These are phyloP conservation scores for Colletotrichum sp. DNA, from an alignment of 2,329 filamentous ascomycete genomes.

Conservation along the genomic window DNA sequence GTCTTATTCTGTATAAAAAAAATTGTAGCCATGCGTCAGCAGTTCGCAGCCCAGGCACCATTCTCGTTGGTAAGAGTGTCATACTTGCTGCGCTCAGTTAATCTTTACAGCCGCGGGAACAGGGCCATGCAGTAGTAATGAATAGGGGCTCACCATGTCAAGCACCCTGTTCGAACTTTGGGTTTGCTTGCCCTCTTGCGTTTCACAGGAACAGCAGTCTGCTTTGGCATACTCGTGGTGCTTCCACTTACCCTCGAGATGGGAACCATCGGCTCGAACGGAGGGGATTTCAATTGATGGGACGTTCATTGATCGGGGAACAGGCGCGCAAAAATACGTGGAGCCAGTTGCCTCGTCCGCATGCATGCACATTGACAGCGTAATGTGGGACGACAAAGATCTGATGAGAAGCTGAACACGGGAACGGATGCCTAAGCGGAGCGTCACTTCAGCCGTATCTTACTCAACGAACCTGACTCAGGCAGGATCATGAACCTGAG, in stretches of 20 bases:
- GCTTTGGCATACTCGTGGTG: not conserved
- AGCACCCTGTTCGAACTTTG: constrained; percentile 44
- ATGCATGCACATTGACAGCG: not conserved
- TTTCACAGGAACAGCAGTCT: not conserved
- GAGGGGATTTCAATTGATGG: not conserved
- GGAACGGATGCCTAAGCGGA: not conserved
- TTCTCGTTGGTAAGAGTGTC: not conserved
- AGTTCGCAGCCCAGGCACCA: too few relatives aligned
- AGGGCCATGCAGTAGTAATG: too few relatives aligned
- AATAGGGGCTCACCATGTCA: constrained; percentile 39
- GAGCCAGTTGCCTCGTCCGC: not conserved
- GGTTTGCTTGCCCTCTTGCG: constrained; percentile 40
- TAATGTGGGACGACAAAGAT: not conserved
- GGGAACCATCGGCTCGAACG: not conserved
- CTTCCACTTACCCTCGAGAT: not conserved
- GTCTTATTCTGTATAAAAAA: constrained; percentile 32
- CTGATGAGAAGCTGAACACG: not conserved
- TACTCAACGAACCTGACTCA: not conserved
- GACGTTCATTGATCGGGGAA: not conserved
- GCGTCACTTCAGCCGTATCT: not conserved
- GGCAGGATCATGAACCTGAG: not conserved
- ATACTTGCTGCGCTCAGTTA: constrained; percentile 30
- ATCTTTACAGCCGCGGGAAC: not conserved
- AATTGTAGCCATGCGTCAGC: not conserved
- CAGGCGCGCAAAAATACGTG: not conserved